Evolutionary conservation across 345 rosid genomes (phyloP).

Genomic region (Leavenworthia alabamica): DNA sequence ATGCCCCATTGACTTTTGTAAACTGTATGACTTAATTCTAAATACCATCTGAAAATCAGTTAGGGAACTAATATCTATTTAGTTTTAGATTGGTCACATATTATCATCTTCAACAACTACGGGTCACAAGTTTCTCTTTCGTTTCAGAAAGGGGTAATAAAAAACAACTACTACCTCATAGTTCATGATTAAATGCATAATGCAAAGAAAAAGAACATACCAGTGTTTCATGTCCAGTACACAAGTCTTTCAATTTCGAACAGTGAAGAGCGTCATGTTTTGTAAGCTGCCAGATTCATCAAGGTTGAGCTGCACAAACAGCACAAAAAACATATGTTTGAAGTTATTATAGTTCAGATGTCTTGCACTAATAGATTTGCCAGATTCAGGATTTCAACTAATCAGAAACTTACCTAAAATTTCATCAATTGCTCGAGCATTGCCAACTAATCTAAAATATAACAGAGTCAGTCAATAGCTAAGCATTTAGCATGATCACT

Average conservation of each 20-base stretch:
- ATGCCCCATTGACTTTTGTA: constrained; percentile 31
- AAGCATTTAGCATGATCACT: background rate
- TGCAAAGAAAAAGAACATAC: background rate
- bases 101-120: background rate
- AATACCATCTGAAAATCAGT: background rate
- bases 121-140: background rate
- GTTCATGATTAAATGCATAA: background rate
- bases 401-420: background rate
- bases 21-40: background rate
- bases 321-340: background rate
- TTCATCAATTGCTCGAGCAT: background rate
- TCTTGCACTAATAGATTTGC: background rate
- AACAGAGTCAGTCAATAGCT: background rate
- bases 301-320: background rate
- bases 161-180: background rate
- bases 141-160: background rate
- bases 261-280: background rate
- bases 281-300: background rate
- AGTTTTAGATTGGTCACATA: background rate
- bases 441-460: too few relatives aligned
- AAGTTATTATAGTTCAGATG: background rate
- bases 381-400: background rate
- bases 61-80: background rate
- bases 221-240: background rate
- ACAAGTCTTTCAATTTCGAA: too few relatives aligned